Evolutionary conservation across 352 stramenopile species (phyloP).

Genomic region (Peronospora destructor): DNA sequence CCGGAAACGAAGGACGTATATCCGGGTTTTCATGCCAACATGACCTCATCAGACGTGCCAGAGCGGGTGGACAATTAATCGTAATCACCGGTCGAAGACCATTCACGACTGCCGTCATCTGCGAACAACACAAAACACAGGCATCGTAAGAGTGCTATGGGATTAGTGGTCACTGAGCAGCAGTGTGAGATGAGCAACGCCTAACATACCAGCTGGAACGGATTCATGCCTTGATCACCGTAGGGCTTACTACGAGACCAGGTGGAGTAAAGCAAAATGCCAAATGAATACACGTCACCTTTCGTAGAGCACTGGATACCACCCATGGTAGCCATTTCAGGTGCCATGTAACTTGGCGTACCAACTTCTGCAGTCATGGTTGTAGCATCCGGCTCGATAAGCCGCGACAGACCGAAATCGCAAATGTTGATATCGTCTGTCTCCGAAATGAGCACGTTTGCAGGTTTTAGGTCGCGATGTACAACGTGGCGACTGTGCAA

Average conservation of each 20-base stretch:
- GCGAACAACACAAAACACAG: slow-evolving; percentile 4
- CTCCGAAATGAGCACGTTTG: slow-evolving; percentile 91
- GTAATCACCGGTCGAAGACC: slow-evolving; percentile 77
- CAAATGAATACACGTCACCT: slow-evolving; percentile 83
- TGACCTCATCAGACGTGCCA: slow-evolving; percentile 73
- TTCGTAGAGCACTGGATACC: slow-evolving; percentile 84
- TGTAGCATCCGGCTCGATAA: slow-evolving; percentile 80
- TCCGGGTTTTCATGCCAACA: slow-evolving; percentile 78
- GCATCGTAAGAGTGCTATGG: slow-evolving; percentile 5
- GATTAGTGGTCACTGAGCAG: neutral
- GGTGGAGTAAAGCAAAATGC: slow-evolving; percentile 81
- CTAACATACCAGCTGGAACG: slow-evolving; percentile 72
- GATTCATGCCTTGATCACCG: slow-evolving; percentile 86
- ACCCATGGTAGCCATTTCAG: slow-evolving; percentile 87
- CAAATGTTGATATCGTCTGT: slow-evolving; percentile 90
- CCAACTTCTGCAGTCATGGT: slow-evolving; percentile 85
- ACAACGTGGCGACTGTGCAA: slow-evolving; percentile 84
- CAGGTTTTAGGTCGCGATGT: slow-evolving; percentile 89
- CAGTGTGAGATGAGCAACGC: neutral
- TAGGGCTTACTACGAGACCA: slow-evolving; percentile 85
- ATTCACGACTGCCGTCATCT: slow-evolving; percentile 86
- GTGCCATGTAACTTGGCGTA: slow-evolving; percentile 87
- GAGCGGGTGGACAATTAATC: slow-evolving; percentile 66
- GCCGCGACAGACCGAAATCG: slow-evolving; percentile 88
- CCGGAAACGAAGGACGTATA: slow-evolving; percentile 63